Evolutionary conservation across 257 asterid species (phyloP).

Genomic region (Craterostigma plantagineum): DNA sequence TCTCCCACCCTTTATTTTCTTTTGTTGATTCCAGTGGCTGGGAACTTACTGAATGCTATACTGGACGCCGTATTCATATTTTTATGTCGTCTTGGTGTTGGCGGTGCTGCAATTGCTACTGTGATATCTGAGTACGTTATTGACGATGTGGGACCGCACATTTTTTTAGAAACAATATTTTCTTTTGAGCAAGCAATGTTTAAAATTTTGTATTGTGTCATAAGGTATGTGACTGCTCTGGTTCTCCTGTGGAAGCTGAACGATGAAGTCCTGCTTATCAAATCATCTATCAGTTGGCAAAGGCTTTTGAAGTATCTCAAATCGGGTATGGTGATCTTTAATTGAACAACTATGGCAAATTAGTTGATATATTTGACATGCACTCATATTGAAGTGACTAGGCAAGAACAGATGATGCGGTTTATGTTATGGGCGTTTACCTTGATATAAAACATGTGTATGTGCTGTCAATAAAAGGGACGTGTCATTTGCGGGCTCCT

Average conservation of each 20-base stretch:
- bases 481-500: no score
- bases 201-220: slow-evolving; percentile 8
- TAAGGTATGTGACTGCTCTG: slow-evolving; percentile 66
- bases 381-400: no score
- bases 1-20: slow-evolving; percentile 1
- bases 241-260: slow-evolving; percentile 73
- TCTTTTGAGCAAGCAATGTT: slow-evolving; percentile 2
- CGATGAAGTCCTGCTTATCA: slow-evolving; percentile 42
- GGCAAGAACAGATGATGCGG: no score
- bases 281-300: slow-evolving; percentile 45
- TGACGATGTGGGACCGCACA: slow-evolving; percentile 50
- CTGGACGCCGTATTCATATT: slow-evolving; percentile 66
- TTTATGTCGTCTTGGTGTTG: slow-evolving; percentile 43
- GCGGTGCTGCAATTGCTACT: slow-evolving; percentile 88
- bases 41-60: slow-evolving; percentile 60
- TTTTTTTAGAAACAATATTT: slow-evolving; percentile 1
- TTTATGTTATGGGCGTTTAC: no score
- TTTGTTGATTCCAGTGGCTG: slow-evolving; percentile 47
- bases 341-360: not conserved
- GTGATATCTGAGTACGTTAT: slow-evolving; percentile 92
- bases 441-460: no score
- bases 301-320: slow-evolving; percentile 56
- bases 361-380: no score
- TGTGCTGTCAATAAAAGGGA: no score
- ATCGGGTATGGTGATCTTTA: slow-evolving; percentile 33